These are phyloP conservation scores for Colletotrichum lupini DNA, from an alignment of 2,329 filamentous ascomycete species.

Conservation along the genomic window DNA sequence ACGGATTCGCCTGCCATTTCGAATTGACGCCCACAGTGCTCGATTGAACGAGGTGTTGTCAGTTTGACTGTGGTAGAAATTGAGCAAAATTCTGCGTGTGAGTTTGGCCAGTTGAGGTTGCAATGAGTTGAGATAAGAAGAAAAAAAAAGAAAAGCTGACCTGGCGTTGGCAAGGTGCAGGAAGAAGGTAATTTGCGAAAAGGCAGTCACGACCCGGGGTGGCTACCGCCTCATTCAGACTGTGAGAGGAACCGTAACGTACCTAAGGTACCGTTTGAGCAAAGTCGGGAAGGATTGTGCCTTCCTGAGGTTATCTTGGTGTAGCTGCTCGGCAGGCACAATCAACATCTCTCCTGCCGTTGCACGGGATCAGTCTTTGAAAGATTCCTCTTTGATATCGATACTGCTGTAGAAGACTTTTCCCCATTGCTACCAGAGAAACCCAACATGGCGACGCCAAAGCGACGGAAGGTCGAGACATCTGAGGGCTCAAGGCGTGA, in stretches of 20 bases:
- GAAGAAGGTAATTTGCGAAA: not conserved
- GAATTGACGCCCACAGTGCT: not conserved
- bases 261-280: too few species aligned
- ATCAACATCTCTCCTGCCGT: not conserved
- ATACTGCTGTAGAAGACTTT: not conserved
- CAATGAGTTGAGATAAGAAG: not conserved
- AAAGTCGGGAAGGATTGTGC: not conserved
- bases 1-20: constrained; percentile 2
- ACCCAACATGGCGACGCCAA: constrained; percentile 45
- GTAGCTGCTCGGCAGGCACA: not conserved
- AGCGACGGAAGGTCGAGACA: constrained; percentile 55
- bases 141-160: constrained; percentile 17
- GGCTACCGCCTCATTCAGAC: not conserved
- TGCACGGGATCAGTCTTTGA: not conserved
- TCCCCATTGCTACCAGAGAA: not conserved
- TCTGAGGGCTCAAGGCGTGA: constrained; percentile 45
- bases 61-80: not conserved
- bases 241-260: not conserved
- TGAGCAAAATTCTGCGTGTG: not conserved
- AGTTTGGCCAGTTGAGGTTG: not conserved
- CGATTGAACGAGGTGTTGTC: not conserved
- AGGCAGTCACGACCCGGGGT: not conserved
- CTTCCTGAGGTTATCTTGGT: not conserved
- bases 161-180: not conserved
- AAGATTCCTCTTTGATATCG: not conserved